Percentiles rank a stretch among this genome's conserved stretches.
Evolutionary conservation across 129 eudicot genomes (phyloP).

Genomic region (Flaveria brownii): DNA sequence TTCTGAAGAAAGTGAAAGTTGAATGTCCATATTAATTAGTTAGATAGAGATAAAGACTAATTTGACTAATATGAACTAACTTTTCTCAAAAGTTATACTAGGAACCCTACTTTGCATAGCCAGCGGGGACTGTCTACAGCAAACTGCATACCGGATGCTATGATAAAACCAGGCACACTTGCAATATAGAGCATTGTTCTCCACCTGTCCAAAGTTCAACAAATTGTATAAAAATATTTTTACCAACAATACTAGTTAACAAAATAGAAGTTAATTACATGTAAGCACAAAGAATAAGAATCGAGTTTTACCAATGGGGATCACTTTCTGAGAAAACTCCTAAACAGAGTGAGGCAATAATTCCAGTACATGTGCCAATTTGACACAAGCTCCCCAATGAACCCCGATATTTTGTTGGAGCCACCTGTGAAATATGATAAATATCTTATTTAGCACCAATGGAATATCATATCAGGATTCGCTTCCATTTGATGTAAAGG

Average conservation of each 20-base stretch:
- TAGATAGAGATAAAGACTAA: slow-evolving; percentile 1
- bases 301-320: slow-evolving; percentile 67
- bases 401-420: slow-evolving; percentile 91
- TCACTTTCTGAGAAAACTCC: slow-evolving; percentile 69
- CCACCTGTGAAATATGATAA: slow-evolving; percentile 45
- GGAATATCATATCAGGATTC: slow-evolving; percentile 9
- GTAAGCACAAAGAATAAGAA: slow-evolving; percentile 7
- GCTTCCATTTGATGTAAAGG: slow-evolving; percentile 8
- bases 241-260: background rate
- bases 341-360: slow-evolving; percentile 62
- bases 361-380: slow-evolving; percentile 86
- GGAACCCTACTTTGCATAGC: slow-evolving; percentile 72
- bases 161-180: slow-evolving; percentile 68
- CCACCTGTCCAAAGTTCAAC: slow-evolving; percentile 61
- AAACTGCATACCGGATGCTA: slow-evolving; percentile 81
- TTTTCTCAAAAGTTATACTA: background rate
- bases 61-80: background rate
- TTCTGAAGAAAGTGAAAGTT: background rate
- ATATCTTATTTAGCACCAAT: background rate
- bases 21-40: background rate
- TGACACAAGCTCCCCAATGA: slow-evolving; percentile 71
- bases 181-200: slow-evolving; percentile 75
- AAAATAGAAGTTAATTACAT: background rate
- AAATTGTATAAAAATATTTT: background rate
- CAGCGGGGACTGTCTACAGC: slow-evolving; percentile 94